These are phyloP conservation scores for Cornus suecica DNA, from an alignment of 148 eudicot genomes.

Conservation along the genomic window DNA sequence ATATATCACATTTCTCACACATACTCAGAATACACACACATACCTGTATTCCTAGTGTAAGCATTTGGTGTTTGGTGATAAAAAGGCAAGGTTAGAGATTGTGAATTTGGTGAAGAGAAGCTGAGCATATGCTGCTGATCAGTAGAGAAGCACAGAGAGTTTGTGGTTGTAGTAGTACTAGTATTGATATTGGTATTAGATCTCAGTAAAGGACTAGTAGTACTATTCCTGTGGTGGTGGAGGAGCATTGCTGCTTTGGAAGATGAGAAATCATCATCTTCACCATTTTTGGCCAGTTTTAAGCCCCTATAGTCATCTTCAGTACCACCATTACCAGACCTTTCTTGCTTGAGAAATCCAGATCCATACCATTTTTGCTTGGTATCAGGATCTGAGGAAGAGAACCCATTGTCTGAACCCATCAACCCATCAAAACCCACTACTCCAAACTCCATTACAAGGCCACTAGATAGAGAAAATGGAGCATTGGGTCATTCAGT, in stretches of 20 bases:
- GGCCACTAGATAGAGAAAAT: neutral
- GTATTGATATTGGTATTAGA: slow-evolving; percentile 19
- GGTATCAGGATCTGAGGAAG: slow-evolving; percentile 19
- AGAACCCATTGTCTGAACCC: neutral
- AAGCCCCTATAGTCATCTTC: slow-evolving; percentile 27
- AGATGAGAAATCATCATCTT: slow-evolving; percentile 15
- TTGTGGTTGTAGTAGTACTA: no score
- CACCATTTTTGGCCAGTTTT: slow-evolving; percentile 20
- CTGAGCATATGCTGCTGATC: slow-evolving; percentile 38
- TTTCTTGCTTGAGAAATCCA: slow-evolving; percentile 30
- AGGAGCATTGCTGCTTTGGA: slow-evolving; percentile 17
- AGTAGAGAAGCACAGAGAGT: neutral
- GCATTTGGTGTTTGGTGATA: slow-evolving; percentile 11
- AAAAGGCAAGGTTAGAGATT: slow-evolving; percentile 20
- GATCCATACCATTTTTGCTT: slow-evolving; percentile 38
- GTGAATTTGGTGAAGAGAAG: slow-evolving; percentile 42
- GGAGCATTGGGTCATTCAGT: slow-evolving; percentile 4
- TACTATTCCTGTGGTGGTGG: slow-evolving; percentile 5
- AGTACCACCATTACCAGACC: slow-evolving; percentile 5
- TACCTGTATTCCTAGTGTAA: slow-evolving; percentile 25
- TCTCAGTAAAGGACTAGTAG: slow-evolving; percentile 19
- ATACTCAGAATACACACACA: no score
- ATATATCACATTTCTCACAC: no score
- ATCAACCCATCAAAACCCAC: slow-evolving; percentile 14
- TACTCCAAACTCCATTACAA: slow-evolving; percentile 38